Conservation (phyloP, 192 early-diverging fungal species). For the Lobulomyces angularis region DNA sequence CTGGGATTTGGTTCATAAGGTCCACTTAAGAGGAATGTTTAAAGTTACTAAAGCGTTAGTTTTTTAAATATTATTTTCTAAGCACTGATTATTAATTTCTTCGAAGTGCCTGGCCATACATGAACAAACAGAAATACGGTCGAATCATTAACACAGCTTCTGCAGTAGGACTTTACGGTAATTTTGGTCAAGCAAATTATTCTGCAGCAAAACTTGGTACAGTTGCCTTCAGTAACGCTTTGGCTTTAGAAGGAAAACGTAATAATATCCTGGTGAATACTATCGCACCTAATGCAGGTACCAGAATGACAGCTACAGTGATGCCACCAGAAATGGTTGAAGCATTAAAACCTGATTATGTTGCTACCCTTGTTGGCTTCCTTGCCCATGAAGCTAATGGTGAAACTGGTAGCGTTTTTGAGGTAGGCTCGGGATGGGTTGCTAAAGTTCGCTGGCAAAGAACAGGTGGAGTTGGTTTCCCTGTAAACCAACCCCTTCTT, state of each 20-base stretch:
- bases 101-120: constrained; percentile 93
- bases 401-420: constrained; percentile 58
- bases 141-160: constrained; percentile 91
- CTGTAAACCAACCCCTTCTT: constrained; percentile 59
- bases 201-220: constrained; percentile 85
- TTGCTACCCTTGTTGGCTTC: constrained; percentile 86
- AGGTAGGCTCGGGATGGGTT: constrained; percentile 48
- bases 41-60: constrained; percentile 90
- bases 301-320: constrained; percentile 91
- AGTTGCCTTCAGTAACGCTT: constrained; percentile 78
- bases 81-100: too few relatives aligned
- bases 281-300: constrained; percentile 95
- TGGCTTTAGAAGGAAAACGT: constrained; percentile 82
- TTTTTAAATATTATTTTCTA: too few relatives aligned
- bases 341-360: constrained; percentile 92
- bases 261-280: constrained; percentile 87
- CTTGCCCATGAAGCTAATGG: constrained; percentile 76
- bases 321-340: constrained; percentile 93
- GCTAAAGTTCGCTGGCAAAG: constrained; percentile 84
- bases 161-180: constrained; percentile 86
- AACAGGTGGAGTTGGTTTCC: constrained; percentile 85
- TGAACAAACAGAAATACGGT: constrained; percentile 88
- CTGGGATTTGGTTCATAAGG: constrained; percentile 85
- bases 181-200: constrained; percentile 89
- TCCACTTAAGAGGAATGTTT: constrained; percentile 87